Evolutionary conservation across 257 asterid genomes (phyloP), one percentile per base, ranked within the genome.

Genomic region (Verbascum thapsus): DNA sequence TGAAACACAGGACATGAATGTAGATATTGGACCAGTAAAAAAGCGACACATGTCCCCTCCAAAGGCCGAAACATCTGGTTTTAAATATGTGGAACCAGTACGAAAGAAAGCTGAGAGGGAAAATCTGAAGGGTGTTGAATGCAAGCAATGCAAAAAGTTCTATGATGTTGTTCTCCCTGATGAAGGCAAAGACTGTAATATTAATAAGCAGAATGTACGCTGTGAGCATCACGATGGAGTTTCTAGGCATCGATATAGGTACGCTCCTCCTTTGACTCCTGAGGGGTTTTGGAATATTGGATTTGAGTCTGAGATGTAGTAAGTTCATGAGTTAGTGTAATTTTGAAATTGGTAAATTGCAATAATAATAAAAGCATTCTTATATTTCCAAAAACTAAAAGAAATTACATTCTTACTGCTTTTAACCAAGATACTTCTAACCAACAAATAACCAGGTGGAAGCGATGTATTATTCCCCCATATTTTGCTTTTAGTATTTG

Each of bases 201-300:
- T 64, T 23, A 76, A 64, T 58, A 72, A 68, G 72, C 80, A 86
- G 56, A 77, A 65, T 52, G 50, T 74, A 9, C 88, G 90, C 5
- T 94, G 99, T 56, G 99, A 94, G 81, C 99, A 88, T 80, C 95
- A 90, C 16, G 92, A 87, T 22, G 96, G 94, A 67, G 99, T 90
- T 57, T 94, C 99, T 17, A 79, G 97, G 79, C 99, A 94, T 79
- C 89, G 99, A 40, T 94, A 87, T 50, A 82, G 82, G 83, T 89
- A 87, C 54, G 96, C 86, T 53, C 99, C 97, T 73, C 99, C 99
- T 65, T 79, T 48, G 23, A 90, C 99, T 70, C 99, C 97, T 30
- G 97, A 90, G 73, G 99, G 99, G 57, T 94, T 94, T 72, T 94
- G 97, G 97, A 87, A 94, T 75, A 85, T 90, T 63, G 97, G 96